These are phyloP conservation scores for Trypanosoma caninum DNA, from an alignment of 208 protist species.

Conservation along the genomic window DNA sequence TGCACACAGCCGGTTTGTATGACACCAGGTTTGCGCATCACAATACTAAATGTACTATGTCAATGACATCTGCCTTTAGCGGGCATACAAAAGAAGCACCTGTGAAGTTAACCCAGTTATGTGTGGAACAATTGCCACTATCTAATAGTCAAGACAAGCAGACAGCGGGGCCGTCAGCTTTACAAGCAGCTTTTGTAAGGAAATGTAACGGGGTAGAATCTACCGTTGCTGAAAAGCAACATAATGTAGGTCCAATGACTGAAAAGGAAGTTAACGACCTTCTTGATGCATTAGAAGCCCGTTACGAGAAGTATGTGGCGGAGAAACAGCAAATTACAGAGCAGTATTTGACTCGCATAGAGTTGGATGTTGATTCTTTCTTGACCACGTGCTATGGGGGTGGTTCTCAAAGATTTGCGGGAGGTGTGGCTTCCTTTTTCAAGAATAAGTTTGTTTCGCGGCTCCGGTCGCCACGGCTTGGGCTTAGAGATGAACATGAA, in stretches of 20 bases:
- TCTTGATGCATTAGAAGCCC: constrained; percentile 34
- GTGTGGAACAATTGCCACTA: neutral
- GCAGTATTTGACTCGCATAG: constrained; percentile 53
- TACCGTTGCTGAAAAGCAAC: neutral
- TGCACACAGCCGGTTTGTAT: constrained; percentile 11
- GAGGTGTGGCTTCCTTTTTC: constrained; percentile 20
- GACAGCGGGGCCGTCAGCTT: too few species aligned
- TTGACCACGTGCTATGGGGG: constrained; percentile 33
- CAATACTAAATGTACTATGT: neutral
- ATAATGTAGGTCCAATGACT: constrained; percentile 2
- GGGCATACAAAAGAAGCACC: neutral
- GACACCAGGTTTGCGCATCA: neutral
- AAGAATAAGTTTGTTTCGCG: constrained; percentile 3
- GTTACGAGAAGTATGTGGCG: constrained; percentile 37
- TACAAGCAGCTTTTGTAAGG: neutral
- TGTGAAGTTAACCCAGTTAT: neutral
- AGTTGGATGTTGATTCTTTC: constrained; percentile 59
- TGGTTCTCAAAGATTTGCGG: constrained; percentile 2
- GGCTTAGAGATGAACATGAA: neutral
- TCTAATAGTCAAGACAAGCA: neutral
- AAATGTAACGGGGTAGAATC: neutral
- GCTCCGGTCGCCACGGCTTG: constrained; percentile 3
- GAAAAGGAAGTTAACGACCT: constrained; percentile 37
- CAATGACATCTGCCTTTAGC: neutral
- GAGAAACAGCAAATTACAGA: constrained; percentile 52